These are phyloP conservation scores for Fusarium falciforme DNA, from an alignment of 2,329 filamentous ascomycete genomes.

Conservation along the genomic window DNA sequence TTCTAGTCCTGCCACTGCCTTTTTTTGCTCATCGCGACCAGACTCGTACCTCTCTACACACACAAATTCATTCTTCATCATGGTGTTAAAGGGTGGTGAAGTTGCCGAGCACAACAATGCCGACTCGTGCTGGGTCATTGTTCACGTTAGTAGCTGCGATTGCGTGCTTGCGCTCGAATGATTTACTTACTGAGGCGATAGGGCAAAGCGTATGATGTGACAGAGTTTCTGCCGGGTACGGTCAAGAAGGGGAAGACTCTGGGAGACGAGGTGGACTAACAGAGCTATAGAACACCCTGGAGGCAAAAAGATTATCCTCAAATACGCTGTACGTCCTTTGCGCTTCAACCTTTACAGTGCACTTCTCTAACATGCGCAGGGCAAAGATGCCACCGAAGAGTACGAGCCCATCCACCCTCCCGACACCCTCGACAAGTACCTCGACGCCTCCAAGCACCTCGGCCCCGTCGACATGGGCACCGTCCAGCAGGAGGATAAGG, in stretches of 20 bases:
- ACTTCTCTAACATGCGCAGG: conserved; percentile 53
- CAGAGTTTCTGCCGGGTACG: conserved; percentile 82
- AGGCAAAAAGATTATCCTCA: conserved; percentile 91
- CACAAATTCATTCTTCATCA: conserved; percentile 36
- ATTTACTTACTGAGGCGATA: conserved; percentile 46
- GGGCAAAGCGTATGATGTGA: conserved; percentile 89
- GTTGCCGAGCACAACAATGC: conserved; percentile 79
- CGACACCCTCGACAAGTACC: conserved; percentile 87
- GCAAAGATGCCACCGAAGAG: conserved; percentile 92
- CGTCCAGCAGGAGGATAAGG: conserved; percentile 77
- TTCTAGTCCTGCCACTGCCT: not conserved
- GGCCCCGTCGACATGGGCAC: conserved; percentile 91
- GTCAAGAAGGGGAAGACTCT: not conserved
- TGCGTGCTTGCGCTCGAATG: not conserved
- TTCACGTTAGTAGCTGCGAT: conserved; percentile 68
- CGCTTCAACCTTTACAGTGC: not conserved
- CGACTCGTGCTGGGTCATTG: conserved; percentile 92
- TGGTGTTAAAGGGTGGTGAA: conserved; percentile 63
- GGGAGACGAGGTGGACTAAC: conserved; percentile 7
- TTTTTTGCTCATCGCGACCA: not conserved
- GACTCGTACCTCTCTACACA: not conserved
- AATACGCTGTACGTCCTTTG: conserved; percentile 75
- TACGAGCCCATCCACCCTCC: conserved; percentile 91
- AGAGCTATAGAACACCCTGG: conserved; percentile 79
- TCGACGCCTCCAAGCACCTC: conserved; percentile 86